Base-by-base conservation (phyloP, 1,284 basidiomycete genomes). In the Ustilago nuda region DNA sequence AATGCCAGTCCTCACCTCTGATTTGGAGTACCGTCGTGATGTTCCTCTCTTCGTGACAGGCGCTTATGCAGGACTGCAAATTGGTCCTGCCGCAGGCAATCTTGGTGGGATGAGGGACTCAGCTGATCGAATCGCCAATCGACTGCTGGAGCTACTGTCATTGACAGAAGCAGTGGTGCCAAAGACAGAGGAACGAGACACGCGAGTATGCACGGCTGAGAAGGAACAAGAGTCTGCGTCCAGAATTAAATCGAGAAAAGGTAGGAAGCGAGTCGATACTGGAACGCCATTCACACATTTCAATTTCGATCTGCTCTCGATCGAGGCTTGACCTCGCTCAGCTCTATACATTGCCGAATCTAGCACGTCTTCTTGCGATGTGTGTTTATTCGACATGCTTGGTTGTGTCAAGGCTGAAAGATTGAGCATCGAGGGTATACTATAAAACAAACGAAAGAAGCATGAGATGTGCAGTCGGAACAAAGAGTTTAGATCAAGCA, bases 1-100 rank as follows among this genome's bases (percentile, higher is more conserved):
- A 7, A 48, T 87, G 19, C 86, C 86, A 0, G 61, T 79, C 8
- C 50, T 87, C 3, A 85, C 82, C 7, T 74, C 78, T 15, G 84
- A 86, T 61, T 63, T 87, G 13, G 82, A 85, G 54, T 86, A 77
- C 48, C 66, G 72, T 19, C 45, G 66, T 27, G 80, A 82, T 4
- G 46, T 86, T 1, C 86, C 86, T 0, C 72, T 86, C 1, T 87
- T 86, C 48, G 65, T 84, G n/a, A 76, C 83, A 6, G 86, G 86
- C 2, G 80, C 81, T 45, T 83, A 80, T 70, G 72, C 72, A 32
- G 78, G 72, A 0, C 63, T 80, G 2, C 77, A 84, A 66, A 81
- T 87, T 53, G 86, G 86, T 8, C 86, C 86, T 0, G 86, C 80
- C 12, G 86, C 84, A 0, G 80, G 80, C 33, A 87, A 87, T 46